These are phyloP conservation scores for Polygonum aviculare DNA, from an alignment of 148 eudicot species.

Conservation along the genomic window DNA sequence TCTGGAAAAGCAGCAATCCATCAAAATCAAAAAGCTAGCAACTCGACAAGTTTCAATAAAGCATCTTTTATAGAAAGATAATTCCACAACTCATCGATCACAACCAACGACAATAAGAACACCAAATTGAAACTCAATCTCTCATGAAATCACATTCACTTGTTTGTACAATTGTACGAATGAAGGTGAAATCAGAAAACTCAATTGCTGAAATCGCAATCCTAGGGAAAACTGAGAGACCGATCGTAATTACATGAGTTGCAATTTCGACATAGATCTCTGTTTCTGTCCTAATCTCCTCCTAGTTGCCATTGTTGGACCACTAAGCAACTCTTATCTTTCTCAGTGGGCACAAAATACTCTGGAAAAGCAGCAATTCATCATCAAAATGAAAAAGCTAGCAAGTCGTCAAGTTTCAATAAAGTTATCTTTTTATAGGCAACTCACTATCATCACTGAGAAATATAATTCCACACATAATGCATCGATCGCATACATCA, in stretches of 20 bases:
- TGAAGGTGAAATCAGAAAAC: neutral
- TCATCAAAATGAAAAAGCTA: constrained; percentile 2
- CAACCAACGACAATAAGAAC: neutral
- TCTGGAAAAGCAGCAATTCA: neutral
- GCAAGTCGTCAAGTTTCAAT: constrained; percentile 1
- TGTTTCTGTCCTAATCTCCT: neutral
- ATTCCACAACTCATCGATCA: neutral
- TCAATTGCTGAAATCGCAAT: neutral
- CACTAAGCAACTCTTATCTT: neutral
- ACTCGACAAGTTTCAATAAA: constrained; percentile 4
- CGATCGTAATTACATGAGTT: neutral
- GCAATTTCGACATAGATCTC: neutral
- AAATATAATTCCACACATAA: neutral
- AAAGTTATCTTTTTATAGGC: constrained; percentile 1
- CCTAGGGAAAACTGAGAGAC: neutral
- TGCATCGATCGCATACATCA: neutral
- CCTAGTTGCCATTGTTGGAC: constrained; percentile 3
- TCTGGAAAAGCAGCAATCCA: neutral
- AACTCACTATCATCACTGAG: constrained; percentile 1
- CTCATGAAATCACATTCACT: neutral
- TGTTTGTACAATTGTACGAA: neutral
- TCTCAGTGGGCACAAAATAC: constrained; percentile 7
- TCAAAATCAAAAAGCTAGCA: constrained; percentile 1
- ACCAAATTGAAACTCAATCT: neutral
- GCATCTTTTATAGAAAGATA: neutral